phyloP scores from a whole-genome alignment of 805 yeast species.

The Maudiozyma bulderi region DNA sequence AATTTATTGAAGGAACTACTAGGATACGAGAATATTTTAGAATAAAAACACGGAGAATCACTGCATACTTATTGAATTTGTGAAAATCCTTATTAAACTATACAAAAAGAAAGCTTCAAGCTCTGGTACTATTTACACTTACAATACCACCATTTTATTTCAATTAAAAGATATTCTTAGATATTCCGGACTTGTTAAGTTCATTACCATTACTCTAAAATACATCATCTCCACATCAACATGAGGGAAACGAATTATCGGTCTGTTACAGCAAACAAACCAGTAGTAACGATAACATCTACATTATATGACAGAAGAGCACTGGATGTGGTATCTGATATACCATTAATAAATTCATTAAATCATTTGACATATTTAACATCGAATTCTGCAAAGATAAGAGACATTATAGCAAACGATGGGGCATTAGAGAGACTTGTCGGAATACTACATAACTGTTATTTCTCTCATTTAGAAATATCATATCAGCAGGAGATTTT shows the following conservation, averaged over 20 bases:
- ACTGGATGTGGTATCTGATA: constrained; percentile 78
- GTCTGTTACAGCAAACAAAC: constrained; percentile 68
- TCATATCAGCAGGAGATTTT: constrained; percentile 2
- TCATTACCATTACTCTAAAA: not conserved
- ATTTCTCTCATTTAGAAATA: constrained; percentile 24
- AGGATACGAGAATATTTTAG: too few species aligned
- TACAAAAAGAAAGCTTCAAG: too few species aligned
- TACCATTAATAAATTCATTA: constrained; percentile 83
- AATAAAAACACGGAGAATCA: too few species aligned
- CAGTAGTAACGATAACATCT: constrained; percentile 86
- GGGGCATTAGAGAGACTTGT: constrained; percentile 89
- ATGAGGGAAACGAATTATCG: constrained; percentile 91
- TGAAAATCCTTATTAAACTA: too few species aligned
- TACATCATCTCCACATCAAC: not conserved
- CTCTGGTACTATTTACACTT: not conserved
- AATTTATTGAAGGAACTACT: too few species aligned
- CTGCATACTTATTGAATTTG: too few species aligned
- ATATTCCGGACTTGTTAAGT: not conserved
- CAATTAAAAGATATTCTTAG: not conserved
- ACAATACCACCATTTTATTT: not conserved
- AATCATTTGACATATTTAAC: constrained; percentile 84
- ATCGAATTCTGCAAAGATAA: constrained; percentile 75
- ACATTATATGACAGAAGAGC: constrained; percentile 88
- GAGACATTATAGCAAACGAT: constrained; percentile 81
- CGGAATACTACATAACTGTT: constrained; percentile 76